These are phyloP conservation scores for Cryphonectria parasitica DNA, from an alignment of 2,329 filamentous ascomycete species.

Conservation along the genomic window DNA sequence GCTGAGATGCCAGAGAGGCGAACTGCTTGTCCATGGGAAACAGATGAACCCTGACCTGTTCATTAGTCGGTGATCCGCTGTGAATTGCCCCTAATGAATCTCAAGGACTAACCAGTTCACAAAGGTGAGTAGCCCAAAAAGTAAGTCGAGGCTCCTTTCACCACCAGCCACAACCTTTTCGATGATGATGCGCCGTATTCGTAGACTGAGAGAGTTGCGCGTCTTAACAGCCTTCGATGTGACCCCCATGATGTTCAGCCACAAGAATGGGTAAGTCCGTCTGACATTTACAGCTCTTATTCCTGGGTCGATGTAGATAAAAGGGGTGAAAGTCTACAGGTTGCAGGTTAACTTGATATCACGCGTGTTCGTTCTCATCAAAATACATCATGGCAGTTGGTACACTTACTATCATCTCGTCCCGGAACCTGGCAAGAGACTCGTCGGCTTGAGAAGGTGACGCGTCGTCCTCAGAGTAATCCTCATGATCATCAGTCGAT, in stretches of 20 bases:
- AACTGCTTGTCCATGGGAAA: slow-evolving; percentile 42
- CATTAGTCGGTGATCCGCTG: slow-evolving; percentile 18
- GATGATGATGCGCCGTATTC: slow-evolving; percentile 47
- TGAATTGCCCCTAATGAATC: background rate
- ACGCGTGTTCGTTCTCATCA: background rate
- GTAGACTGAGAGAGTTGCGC: slow-evolving; percentile 43
- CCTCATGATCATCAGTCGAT: background rate
- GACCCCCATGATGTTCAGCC: slow-evolving; percentile 53
- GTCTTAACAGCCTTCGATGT: slow-evolving; percentile 45
- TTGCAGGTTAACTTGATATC: background rate
- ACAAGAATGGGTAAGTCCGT: slow-evolving; percentile 51
- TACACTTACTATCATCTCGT: background rate
- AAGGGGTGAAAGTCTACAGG: background rate
- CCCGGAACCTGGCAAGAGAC: background rate
- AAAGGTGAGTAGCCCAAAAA: slow-evolving; percentile 50
- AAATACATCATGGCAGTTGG: background rate
- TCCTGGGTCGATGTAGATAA: background rate
- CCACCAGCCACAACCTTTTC: slow-evolving; percentile 48
- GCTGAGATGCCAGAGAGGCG: slow-evolving; percentile 43
- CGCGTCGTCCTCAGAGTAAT: background rate
- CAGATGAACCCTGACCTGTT: slow-evolving; percentile 32
- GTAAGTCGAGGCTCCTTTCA: slow-evolving; percentile 51
- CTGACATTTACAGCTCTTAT: background rate
- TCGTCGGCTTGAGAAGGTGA: background rate
- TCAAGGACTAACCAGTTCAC: slow-evolving; percentile 43